Base-by-base conservation (phyloP, 306 rosid species). In the Sicyos baderoa region DNA sequence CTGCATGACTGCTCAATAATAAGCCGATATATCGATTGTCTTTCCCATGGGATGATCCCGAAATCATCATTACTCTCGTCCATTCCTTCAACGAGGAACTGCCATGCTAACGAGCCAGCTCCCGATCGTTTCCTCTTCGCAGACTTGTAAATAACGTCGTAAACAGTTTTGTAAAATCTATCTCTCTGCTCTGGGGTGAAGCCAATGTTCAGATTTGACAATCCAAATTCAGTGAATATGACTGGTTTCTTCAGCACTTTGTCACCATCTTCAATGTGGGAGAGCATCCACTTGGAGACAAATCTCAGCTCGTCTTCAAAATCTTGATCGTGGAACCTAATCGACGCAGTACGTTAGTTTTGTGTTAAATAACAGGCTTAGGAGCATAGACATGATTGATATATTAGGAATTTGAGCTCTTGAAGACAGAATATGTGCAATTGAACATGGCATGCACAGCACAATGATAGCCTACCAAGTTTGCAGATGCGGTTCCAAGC, bases 211-310 rank as follows among this genome's bases (percentile, higher is more conserved):
- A 79, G 72, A 84, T 86, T 81, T 49, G 99, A 88, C 76, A 87
- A 75, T 18, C 99, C 97, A 22, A 78, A 94, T 75, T 94, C 99
- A 4, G 99, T 88, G 79, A 90, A 94, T 88, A 94, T 75, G 63
- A 94, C 84, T 6, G 99, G 99, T 78, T 81, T 94, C 35, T 82
- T 82, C 81, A 94, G 78, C 57, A 76, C 85, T 72, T 67, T 85
- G 73, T 88, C 86, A 49, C 99, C 89, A 56, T 94, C 99, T 78
- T 90, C 95, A 49, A 94, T 94, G 83, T 94, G 99, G 53, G 99
- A 90, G 58, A 48, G 78, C 96, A 86, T 88, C 99, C 99, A 94
- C 83, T 94, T 88, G 48, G 87, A 76, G 12, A 94, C 86, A 72
- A 84, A 94, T 70, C 79, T 79, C 66, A 94, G 84, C 45, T 83